A percentile compares a stretch with the other conserved stretches of the same genome.
These are phyloP conservation scores for Brassica hybrid DNA, from an alignment of 441 rosid genomes.

Conservation along the genomic window DNA sequence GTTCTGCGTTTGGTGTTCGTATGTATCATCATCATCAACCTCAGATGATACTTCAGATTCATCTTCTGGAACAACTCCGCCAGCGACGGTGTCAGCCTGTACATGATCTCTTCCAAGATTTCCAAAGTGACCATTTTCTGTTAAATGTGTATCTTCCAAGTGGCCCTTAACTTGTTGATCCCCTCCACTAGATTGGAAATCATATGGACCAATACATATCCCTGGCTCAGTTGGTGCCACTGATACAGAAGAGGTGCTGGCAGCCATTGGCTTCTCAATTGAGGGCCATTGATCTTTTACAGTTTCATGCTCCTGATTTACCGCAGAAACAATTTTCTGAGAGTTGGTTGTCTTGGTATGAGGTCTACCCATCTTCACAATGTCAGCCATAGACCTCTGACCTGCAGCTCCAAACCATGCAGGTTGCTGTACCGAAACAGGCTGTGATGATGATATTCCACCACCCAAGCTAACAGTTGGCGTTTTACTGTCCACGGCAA, in stretches of 20 bases:
- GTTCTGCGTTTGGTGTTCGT: constrained; percentile 53
- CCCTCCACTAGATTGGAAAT: constrained; percentile 53
- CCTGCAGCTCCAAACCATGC: constrained; percentile 61
- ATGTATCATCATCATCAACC: constrained; percentile 56
- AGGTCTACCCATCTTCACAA: too few relatives aligned
- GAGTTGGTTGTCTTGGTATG: constrained; percentile 27
- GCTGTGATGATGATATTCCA: constrained; percentile 56
- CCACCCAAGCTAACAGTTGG: constrained; percentile 44
- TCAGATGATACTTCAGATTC: constrained; percentile 60
- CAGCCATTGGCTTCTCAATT: constrained; percentile 61
- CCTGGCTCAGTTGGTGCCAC: constrained; percentile 60
- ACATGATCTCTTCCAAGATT: constrained; percentile 24
- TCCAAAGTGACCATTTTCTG: constrained; percentile 55
- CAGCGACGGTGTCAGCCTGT: constrained; percentile 57
- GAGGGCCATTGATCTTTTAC: constrained; percentile 81
- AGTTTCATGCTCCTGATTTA: constrained; percentile 46
- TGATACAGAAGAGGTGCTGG: constrained; percentile 49
- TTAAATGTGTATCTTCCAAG: constrained; percentile 51
- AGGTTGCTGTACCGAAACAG: constrained; percentile 62
- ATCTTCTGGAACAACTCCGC: constrained; percentile 53
- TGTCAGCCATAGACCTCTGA: constrained; percentile 83
- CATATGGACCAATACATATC: constrained; percentile 50
- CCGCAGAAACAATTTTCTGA: too few relatives aligned
- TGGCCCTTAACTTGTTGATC: constrained; percentile 52
- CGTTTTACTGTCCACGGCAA: constrained; percentile 56